Evolutionary conservation across 2,329 filamentous ascomycete genomes (phyloP).

Genomic region (Periglandula ipomoeae): DNA sequence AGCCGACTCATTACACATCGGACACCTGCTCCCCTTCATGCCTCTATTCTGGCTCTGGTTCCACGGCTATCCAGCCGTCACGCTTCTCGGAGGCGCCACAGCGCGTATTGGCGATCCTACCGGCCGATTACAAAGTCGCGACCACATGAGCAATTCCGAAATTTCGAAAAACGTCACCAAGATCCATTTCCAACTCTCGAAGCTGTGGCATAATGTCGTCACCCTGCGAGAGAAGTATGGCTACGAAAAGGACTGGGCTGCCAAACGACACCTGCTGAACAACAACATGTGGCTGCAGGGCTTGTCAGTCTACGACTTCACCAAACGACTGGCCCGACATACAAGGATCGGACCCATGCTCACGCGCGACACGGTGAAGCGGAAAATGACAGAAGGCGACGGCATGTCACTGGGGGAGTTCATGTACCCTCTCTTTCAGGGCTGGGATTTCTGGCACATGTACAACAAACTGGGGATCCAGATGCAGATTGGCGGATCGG

Average conservation of each 20-base stretch:
- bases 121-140: conserved; percentile 54
- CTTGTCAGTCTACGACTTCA: conserved; percentile 62
- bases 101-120: conserved; percentile 73
- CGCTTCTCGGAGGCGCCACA: conserved; percentile 65
- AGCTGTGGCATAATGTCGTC: conserved; percentile 67
- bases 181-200: conserved; percentile 61
- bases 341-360: conserved; percentile 82
- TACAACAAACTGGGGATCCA: conserved; percentile 58
- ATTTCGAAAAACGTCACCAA: conserved; percentile 56
- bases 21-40: conserved; percentile 75
- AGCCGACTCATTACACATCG: conserved; percentile 68
- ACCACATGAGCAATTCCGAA: conserved; percentile 39
- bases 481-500: conserved; percentile 87
- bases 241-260: conserved; percentile 53
- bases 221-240: conserved; percentile 55
- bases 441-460: conserved; percentile 93
- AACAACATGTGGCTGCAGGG: conserved; percentile 79
- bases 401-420: conserved; percentile 96
- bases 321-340: conserved; percentile 62
- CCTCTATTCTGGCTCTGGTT: conserved; percentile 77
- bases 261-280: conserved; percentile 61
- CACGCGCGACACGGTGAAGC: conserved; percentile 80
- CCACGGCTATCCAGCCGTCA: conserved; percentile 59
- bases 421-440: conserved; percentile 84
- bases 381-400: conserved; percentile 72